Evolutionary conservation across 75 land plant genomes (phyloP).

Genomic region (Selaginella moellendorffii): DNA sequence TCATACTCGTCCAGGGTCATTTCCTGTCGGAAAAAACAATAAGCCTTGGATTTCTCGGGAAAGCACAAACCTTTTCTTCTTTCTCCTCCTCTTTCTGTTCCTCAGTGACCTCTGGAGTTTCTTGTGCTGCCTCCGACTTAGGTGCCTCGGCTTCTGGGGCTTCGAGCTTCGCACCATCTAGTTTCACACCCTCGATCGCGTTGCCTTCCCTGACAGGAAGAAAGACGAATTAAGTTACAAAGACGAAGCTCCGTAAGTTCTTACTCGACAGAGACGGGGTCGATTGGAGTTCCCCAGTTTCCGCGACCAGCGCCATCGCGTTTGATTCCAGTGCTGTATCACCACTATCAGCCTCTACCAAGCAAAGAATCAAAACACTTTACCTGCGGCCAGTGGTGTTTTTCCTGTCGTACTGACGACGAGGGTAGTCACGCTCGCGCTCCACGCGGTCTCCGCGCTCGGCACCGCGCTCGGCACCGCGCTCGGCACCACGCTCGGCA

Average conservation of each 20-base stretch:
- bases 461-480: background rate
- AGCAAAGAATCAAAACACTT: background rate
- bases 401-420: conserved; percentile 49
- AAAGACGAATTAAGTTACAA: background rate
- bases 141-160: conserved; percentile 3
- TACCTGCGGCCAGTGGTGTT: conserved; percentile 89
- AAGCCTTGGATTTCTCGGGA: background rate
- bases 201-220: conserved; percentile 23
- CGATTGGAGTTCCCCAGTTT: conserved; percentile 76
- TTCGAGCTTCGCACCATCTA: conserved; percentile 14
- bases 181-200: conserved; percentile 7
- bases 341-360: background rate
- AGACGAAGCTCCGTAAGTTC: conserved; percentile 14
- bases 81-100: conserved; percentile 69
- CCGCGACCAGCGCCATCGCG: conserved; percentile 90
- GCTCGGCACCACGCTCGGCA: background rate
- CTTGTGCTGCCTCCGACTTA: conserved; percentile 16
- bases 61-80: conserved; percentile 47
- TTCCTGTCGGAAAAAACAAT: conserved; percentile 31
- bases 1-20: conserved; percentile 93
- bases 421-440: conserved; percentile 7
- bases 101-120: conserved; percentile 21
- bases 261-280: conserved; percentile 24
- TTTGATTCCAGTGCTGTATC: conserved; percentile 23
- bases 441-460: conserved; percentile 3